Percentiles rank a stretch among this genome's conserved stretches.
phyloP scores from a whole-genome alignment of 495 filamentous ascomycete genomes.

The Xylaria palmicola region DNA sequence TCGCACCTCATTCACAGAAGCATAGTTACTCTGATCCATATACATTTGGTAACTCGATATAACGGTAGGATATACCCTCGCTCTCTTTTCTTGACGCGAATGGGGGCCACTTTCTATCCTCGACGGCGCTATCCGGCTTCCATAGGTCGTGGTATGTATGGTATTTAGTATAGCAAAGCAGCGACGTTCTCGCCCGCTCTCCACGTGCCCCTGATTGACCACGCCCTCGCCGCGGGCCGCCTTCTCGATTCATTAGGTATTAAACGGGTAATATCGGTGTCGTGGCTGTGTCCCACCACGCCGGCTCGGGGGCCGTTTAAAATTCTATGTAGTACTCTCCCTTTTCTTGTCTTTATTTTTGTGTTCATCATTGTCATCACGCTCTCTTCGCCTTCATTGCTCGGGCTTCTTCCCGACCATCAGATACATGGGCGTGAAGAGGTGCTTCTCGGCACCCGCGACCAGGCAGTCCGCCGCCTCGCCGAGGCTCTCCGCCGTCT shows the following conservation, averaged over 20 bases:
- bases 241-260: constrained; percentile 13
- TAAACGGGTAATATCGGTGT: constrained; percentile 2
- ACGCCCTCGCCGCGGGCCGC: not conserved
- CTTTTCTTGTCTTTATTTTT: not conserved
- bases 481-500: constrained; percentile 89
- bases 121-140: not conserved
- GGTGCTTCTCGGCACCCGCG: constrained; percentile 83
- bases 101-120: not conserved
- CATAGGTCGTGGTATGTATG: not conserved
- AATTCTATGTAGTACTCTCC: not conserved
- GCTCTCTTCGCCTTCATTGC: constrained; percentile 27
- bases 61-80: not conserved
- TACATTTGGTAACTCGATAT: not conserved
- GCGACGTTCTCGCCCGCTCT: not conserved
- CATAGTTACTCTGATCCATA: no score
- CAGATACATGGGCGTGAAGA: constrained; percentile 99
- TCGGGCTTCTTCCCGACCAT: constrained; percentile 94
- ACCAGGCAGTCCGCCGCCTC: constrained; percentile 84
- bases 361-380: constrained; percentile 9
- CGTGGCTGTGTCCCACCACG: constrained; percentile 9
- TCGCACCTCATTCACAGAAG: no score
- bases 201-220: not conserved
- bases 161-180: no score
- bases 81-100: not conserved
- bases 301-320: not conserved